Evolutionary conservation across 768 basidiomycete genomes (phyloP).

Genomic region (Phylloporus sp.): DNA sequence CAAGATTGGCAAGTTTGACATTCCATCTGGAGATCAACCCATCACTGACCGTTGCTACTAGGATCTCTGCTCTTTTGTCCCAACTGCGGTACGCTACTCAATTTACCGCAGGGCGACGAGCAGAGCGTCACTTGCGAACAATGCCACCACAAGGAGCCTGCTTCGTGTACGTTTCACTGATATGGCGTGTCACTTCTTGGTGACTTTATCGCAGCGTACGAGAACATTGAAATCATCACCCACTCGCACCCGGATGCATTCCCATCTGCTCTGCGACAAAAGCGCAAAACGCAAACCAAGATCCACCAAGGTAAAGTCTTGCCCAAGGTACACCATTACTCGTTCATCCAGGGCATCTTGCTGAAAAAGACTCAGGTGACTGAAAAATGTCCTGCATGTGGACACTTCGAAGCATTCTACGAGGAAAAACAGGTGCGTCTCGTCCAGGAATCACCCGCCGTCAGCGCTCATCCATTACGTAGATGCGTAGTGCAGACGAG

Average conservation of each 20-base stretch:
- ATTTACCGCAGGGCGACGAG: conserved; percentile 72
- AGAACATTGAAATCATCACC: conserved; percentile 85
- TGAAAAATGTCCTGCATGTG: conserved; percentile 87
- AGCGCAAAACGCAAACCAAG: conserved; percentile 86
- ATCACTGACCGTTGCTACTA: conserved; percentile 23
- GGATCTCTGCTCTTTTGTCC: conserved; percentile 96
- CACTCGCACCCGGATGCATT: conserved; percentile 93
- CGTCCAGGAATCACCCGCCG: neutral
- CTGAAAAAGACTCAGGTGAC: conserved; percentile 52
- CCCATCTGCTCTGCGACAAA: conserved; percentile 81
- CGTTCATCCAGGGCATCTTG: neutral
- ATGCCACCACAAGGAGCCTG: conserved; percentile 82
- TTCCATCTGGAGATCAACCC: neutral
- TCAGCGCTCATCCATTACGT: conserved; percentile 2
- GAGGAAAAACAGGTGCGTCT: conserved; percentile 76
- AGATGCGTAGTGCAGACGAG: conserved; percentile 90
- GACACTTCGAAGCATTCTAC: conserved; percentile 79
- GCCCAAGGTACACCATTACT: conserved; percentile 54
- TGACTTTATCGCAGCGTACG: conserved; percentile 60
- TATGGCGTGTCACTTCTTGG: neutral
- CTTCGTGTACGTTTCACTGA: conserved; percentile 64
- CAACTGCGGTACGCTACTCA: conserved; percentile 84
- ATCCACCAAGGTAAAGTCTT: conserved; percentile 65
- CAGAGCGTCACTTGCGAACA: conserved; percentile 79
- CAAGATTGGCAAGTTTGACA: conserved; percentile 40